phyloP scores from a whole-genome alignment of 106 monocot species.

The Phalaenopsis equestris region DNA sequence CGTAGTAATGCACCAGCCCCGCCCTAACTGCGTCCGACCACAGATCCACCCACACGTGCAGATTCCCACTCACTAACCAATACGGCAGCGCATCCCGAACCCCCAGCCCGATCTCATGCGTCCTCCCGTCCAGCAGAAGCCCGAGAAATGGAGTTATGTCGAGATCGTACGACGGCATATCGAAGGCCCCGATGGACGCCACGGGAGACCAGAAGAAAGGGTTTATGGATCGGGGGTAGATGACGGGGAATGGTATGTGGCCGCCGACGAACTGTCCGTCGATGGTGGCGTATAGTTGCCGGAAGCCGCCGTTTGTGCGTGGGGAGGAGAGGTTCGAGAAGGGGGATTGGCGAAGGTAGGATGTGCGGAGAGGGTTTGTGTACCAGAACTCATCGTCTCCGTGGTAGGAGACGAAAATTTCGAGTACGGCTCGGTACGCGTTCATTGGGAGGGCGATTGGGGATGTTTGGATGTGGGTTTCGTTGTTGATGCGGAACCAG shows the following conservation, averaged over 20 bases:
- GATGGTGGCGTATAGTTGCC: constrained; percentile 24
- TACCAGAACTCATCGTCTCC: constrained; percentile 31
- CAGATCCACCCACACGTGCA: constrained; percentile 47
- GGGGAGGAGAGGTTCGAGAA: constrained; percentile 3
- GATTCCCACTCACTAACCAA: constrained; percentile 45
- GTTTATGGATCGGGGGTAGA: constrained; percentile 36
- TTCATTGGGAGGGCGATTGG: constrained; percentile 16
- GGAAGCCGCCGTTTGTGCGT: constrained; percentile 39
- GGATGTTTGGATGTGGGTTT: constrained; percentile 4
- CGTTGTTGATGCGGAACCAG: constrained; percentile 33
- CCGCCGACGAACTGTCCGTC: constrained; percentile 36
- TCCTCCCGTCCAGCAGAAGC: constrained; percentile 20
- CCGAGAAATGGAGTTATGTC: constrained; percentile 45
- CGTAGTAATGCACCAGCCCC: constrained; percentile 14
- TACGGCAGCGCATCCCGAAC: constrained; percentile 17
- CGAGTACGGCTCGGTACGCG: constrained; percentile 31
- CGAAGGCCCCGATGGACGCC: constrained; percentile 32
- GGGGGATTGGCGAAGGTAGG: constrained; percentile 5
- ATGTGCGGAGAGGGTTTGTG: constrained; percentile 27
- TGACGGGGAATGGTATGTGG: constrained; percentile 28
- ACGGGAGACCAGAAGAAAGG: constrained; percentile 45
- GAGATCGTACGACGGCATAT: constrained; percentile 40
- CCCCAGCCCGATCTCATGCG: constrained; percentile 24
- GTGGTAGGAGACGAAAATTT: constrained; percentile 32
- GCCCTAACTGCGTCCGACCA: constrained; percentile 15